Evolutionary conservation across 2,329 filamentous ascomycete species (phyloP), one percentile per base, ranked within the genome.

Genomic region (Ceratocystis harringtonii): DNA sequence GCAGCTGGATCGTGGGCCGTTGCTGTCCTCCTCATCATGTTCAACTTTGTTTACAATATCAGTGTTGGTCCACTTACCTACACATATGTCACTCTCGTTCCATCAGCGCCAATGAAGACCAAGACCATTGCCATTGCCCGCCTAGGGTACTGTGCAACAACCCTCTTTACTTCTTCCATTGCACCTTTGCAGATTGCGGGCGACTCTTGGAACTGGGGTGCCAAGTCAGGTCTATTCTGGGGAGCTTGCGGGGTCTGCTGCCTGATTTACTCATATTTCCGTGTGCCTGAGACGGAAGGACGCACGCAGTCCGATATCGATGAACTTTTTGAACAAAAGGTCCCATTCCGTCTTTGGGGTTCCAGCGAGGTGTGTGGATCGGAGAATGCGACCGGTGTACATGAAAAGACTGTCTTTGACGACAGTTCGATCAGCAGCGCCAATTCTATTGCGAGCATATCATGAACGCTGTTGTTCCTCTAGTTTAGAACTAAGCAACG

Each of bases 211-310:
- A 76, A 74, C 65, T 72, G 70, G 70, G 74, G 68, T 70, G 78
- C 75, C 70, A 74, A 69, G 72, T 76, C 67, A 70, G 79, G 70
- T 5, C 74, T 74, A 64, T 71, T 75, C 67, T 75, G 73, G 73
- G 69, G 69, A 1, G 70, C 69, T 3, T 72, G 76, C 62, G 75
- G 76, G 68, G 70, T 78, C 17, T 43, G 74, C 1, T 76, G 76
- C n/a, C 70, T 77, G 0, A 67, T 74, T 1, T 81, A 79, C 72
- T 75, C 77, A 2, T 78, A 72, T 68, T 77, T 78, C 68, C 76
- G 75, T 58, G 70, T 78, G 15, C 78, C 78, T 5, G 73, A 75
- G 67, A 70, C 71, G 1, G 73, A 71, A 67, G 73, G 69, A 5
- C 68, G 71, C 15, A 72, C 69, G 0, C 71, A 70, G 63, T 69